These are phyloP conservation scores for Syzygium oleosum DNA, from an alignment of 345 rosid species.

Conservation along the genomic window DNA sequence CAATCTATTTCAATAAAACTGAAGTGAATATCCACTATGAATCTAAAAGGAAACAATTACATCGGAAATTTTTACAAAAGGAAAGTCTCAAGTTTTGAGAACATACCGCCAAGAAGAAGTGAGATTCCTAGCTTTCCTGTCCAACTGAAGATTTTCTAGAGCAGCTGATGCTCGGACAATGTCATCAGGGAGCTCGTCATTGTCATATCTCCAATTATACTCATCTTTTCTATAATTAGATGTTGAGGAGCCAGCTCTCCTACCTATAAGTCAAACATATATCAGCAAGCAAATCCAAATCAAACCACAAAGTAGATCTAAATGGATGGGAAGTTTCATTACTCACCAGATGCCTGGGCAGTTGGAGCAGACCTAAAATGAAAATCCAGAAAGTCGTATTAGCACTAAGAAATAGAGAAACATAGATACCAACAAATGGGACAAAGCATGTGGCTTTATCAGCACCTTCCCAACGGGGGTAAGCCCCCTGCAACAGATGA, in stretches of 20 bases:
- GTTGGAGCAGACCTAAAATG: constrained; percentile 39
- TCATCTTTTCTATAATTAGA: constrained; percentile 79
- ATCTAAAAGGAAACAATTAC: not conserved
- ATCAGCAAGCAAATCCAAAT: constrained; percentile 2
- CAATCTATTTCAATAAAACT: not conserved
- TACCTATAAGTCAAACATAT: constrained; percentile 29
- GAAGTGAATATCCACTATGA: not conserved
- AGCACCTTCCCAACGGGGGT: constrained; percentile 88
- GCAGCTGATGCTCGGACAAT: constrained; percentile 75
- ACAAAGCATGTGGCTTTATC: not conserved
- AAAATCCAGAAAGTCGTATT: not conserved
- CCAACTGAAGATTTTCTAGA: constrained; percentile 87
- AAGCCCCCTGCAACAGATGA: constrained; percentile 80
- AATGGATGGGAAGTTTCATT: constrained; percentile 1
- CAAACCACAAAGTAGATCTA: not conserved
- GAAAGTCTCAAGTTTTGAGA: not conserved
- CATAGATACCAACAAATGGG: not conserved
- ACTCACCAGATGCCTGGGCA: constrained; percentile 68
- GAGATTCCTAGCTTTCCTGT: constrained; percentile 81
- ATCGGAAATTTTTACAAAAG: not conserved
- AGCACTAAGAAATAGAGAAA: not conserved
- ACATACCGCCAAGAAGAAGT: constrained; percentile 89
- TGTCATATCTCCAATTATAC: constrained; percentile 70
- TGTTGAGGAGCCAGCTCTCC: constrained; percentile 75
- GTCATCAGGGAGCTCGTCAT: constrained; percentile 60